Base-by-base conservation (phyloP, 2,329 filamentous ascomycete genomes). In the Pyrenophora graminea region DNA sequence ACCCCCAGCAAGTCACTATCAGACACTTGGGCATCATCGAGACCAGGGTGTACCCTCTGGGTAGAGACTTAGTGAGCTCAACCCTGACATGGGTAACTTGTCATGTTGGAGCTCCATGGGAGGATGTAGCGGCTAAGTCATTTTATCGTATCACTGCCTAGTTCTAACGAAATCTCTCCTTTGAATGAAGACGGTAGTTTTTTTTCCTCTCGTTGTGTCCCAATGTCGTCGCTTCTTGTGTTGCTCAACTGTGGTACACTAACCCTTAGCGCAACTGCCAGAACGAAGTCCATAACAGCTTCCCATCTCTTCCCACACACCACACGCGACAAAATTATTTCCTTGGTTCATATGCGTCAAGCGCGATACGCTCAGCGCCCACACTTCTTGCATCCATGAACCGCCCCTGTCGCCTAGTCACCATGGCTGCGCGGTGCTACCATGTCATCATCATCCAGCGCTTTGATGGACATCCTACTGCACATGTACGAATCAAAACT, bases 1-100 rank as follows among this genome's bases (percentile, higher is more conserved):
- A 23, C 63, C 64, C 3, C 58, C 65, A 9, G 65, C 65, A 27
- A 66, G 55, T 27, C 59, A 62, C 41, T 70, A 69, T 39, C 48
- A 38, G 32, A 32, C 17, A 12, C 18, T 51, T 21, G 48, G 32
- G 18, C 48, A 27, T 17, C 48, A 46, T 34, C 38, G 39, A 17
- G 46, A 53, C 18, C 44, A 42, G 37, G 30, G 37, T 27, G 41
- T 47, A 18, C 36, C 49, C 15, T 34, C 52, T 7, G 46, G 33
- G 27, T 45, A 34, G 40, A 21, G 10, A 13, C n/a, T 38, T 30
- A 8, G 27, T 27, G 9, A n/a, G 7, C 2, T 19, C 10, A 21
- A n/a, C 4, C 4, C 4, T 10, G 4, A 25, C n/a, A 31, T 27
- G 15, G n/a, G 13, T 12, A 9, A 25, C 15, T 17, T 30, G 8